Conservation (phyloP, 2,329 filamentous ascomycete genomes). For the Diaporthe citrichinensis region DNA sequence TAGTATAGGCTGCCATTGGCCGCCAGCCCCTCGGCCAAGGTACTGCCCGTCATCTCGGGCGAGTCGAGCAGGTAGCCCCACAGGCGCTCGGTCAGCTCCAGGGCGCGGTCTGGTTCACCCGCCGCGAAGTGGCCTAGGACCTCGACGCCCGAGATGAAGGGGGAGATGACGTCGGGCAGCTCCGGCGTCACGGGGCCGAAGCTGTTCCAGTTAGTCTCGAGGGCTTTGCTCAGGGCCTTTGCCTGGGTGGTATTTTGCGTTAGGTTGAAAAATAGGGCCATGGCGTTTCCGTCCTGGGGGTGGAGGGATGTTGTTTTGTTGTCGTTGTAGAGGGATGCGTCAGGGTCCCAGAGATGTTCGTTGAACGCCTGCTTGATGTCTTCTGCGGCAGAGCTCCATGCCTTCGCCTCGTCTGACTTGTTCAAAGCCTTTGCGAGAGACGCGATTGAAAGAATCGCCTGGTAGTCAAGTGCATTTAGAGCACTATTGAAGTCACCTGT, state of each 20-base stretch:
- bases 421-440: constrained; percentile 62
- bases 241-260: constrained; percentile 20
- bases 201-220: constrained; percentile 27
- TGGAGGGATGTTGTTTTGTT: constrained; percentile 61
- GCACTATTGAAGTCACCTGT: constrained; percentile 53
- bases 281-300: constrained; percentile 39
- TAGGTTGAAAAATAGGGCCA: constrained; percentile 37
- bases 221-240: constrained; percentile 25
- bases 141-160: constrained; percentile 39
- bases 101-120: constrained; percentile 28
- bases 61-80: constrained; percentile 41
- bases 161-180: constrained; percentile 33
- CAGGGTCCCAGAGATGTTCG: constrained; percentile 59
- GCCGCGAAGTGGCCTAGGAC: constrained; percentile 33
- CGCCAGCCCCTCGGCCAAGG: constrained; percentile 33
- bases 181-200: constrained; percentile 39
- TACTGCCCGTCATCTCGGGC: constrained; percentile 39
- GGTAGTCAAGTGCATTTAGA: constrained; percentile 66
- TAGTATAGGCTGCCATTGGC: constrained; percentile 39
- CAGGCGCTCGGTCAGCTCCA: constrained; percentile 23
- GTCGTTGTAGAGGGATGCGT: constrained; percentile 62
- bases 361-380: constrained; percentile 58
- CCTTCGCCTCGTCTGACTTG: constrained; percentile 51
- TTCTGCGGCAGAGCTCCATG: constrained; percentile 41
- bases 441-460: constrained; percentile 62